Conservation (phyloP, 805 yeast genomes). For the Brettanomyces sp. region DNA sequence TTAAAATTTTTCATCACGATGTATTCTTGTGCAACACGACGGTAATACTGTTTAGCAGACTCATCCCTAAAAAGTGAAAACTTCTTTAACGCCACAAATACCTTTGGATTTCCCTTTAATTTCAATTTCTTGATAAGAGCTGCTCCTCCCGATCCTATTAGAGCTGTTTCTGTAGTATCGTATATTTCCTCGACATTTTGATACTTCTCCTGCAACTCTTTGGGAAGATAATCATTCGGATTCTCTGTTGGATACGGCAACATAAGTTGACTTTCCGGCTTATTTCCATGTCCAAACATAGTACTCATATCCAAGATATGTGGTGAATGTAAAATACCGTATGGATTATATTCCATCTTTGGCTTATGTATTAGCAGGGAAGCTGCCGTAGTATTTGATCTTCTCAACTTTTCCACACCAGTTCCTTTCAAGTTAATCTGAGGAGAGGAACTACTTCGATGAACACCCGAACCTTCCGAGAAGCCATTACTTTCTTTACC, state of each 20-base stretch:
- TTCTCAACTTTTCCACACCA: not conserved
- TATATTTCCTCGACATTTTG: constrained; percentile 47
- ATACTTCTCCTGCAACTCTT: constrained; percentile 37
- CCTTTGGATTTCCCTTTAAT: constrained; percentile 25
- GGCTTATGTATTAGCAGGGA: not conserved
- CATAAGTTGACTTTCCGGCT: constrained; percentile 28
- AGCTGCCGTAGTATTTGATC: not conserved
- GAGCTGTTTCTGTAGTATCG: constrained; percentile 30
- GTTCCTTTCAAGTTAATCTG: not conserved
- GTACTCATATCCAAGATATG: constrained; percentile 20
- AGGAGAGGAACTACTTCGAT: not conserved
- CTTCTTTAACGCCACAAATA: constrained; percentile 55
- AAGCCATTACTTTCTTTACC: not conserved
- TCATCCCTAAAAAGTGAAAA: constrained; percentile 38
- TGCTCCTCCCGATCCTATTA: constrained; percentile 64
- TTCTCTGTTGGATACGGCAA: constrained; percentile 53
- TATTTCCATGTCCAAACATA: constrained; percentile 15
- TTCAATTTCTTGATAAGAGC: constrained; percentile 49
- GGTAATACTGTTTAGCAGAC: constrained; percentile 51
- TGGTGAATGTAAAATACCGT: constrained; percentile 37
- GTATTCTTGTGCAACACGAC: constrained; percentile 55
- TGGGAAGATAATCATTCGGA: constrained; percentile 59
- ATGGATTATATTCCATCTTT: constrained; percentile 52
- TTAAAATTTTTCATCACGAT: constrained; percentile 46
- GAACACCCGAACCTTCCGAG: not conserved